phyloP scores from a whole-genome alignment of 1,139 yeast species.

The Chernovozyma aurita region DNA sequence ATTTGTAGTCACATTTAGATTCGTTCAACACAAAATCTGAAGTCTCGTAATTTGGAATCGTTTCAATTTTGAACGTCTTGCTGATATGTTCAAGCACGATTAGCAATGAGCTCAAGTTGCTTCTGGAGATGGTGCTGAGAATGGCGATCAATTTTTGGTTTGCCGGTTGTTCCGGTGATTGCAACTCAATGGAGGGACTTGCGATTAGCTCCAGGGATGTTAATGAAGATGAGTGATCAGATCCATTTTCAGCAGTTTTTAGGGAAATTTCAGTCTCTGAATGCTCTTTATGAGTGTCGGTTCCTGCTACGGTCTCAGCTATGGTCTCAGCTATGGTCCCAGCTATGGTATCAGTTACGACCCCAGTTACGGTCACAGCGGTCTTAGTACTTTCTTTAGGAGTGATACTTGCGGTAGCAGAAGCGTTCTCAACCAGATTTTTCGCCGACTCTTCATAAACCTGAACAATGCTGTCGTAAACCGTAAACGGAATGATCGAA shows the following conservation, averaged over 20 bases:
- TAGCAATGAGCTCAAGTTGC: constrained; percentile 37
- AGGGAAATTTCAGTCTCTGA: too few relatives aligned
- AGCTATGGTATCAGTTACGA: too few relatives aligned
- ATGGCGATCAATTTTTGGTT: constrained; percentile 20
- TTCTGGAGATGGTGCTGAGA: constrained; percentile 36
- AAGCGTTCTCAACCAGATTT: neutral
- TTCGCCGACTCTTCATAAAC: neutral
- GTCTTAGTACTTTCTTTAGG: neutral
- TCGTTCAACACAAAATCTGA: constrained; percentile 20
- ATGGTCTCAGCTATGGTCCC: neutral
- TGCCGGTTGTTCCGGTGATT: constrained; percentile 2
- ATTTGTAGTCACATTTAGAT: neutral
- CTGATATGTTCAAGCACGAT: constrained; percentile 35
- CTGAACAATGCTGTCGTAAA: neutral
- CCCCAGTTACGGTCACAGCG: too few relatives aligned
- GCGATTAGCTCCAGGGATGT: neutral
- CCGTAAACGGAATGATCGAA: constrained; percentile 40
- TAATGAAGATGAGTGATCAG: neutral
- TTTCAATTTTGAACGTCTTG: constrained; percentile 19
- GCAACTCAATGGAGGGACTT: neutral
- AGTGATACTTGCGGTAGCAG: neutral
- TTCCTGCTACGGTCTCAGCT: too few relatives aligned
- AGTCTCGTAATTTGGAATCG: constrained; percentile 25
- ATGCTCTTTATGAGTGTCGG: too few relatives aligned
- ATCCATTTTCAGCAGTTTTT: neutral